Base-by-base conservation (phyloP, 164 flowering plant genomes). In the Vitis rotundifolia region DNA sequence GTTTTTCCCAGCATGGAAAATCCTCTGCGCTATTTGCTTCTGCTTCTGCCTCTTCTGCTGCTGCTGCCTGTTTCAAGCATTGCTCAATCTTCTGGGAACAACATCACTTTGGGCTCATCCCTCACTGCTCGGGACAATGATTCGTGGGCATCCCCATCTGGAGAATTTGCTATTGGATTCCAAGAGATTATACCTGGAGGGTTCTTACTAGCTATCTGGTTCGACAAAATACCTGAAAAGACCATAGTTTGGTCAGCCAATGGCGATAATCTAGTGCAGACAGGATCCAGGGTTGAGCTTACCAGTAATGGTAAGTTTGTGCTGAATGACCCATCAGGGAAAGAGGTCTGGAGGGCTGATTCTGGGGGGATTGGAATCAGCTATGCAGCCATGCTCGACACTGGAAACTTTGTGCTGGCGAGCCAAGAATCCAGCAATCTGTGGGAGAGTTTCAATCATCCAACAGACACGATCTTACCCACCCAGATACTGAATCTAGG, bases 401-500 rank as follows among this genome's bases (percentile, higher is more conserved):
- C 3, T 31, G 44, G 59, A 48, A 71, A 71, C 64, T 65, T 71
- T n/a, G 69, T 64, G 53, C 18, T 71, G 28, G 51, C 54, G 8
- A 5, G 11, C 6, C 47, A 11, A 3, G 48, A 29, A 1, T 56
- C 69, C 18, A 8, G 5, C 0, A 19, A 8, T 10, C 1, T 71
- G 47, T 71, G 74, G 74, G 61, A 71, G 49, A 71, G 74, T 51
- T 64, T 64, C 22, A 47, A 44, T 48, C 15, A 64, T 22, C 74
- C 69, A 19, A 59, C 64, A 9, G 74, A 71, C 2, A 31, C 44
- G 0, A 31, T 31, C 2, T 31, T 31, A 2, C 44, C 44, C 44
- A 31, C 44, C 2, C 74, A 71, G 69, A 49, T 37, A 64, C 29
- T 58, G 3, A 55, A 56, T 3, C 55, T 9, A 14, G 69, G 49